A percentile compares a stretch with the other conserved stretches of the same genome.
Evolutionary conservation across 148 eudicot genomes (phyloP).

Genomic region (Vaccinium macrocarpon): DNA sequence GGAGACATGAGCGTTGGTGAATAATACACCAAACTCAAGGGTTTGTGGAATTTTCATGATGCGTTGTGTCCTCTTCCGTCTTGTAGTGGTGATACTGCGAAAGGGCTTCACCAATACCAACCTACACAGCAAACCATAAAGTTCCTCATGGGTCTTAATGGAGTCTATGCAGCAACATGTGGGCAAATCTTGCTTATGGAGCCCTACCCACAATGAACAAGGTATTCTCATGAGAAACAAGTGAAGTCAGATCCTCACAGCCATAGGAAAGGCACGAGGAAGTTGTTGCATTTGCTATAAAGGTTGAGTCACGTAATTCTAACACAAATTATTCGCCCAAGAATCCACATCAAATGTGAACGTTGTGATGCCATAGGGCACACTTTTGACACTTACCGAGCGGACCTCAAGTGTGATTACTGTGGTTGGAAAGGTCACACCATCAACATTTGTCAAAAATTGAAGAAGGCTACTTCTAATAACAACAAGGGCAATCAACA

Average conservation of each 20-base stretch:
- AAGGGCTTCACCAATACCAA: not conserved
- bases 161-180: not conserved
- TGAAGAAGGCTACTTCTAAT: too few relatives aligned
- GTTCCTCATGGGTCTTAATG: not conserved
- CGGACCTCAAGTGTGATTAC: too few relatives aligned
- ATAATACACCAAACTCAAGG: not conserved
- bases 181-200: constrained; percentile 6
- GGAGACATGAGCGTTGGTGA: not conserved
- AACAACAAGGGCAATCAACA: too few relatives aligned
- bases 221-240: not conserved
- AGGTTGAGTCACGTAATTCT: too few relatives aligned
- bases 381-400: too few relatives aligned
- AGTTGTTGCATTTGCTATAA: too few relatives aligned
- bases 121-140: not conserved
- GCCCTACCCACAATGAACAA: not conserved
- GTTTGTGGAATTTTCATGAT: not conserved
- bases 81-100: not conserved
- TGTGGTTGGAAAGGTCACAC: too few relatives aligned
- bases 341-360: too few relatives aligned
- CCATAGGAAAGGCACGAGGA: too few relatives aligned
- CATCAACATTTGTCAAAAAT: too few relatives aligned
- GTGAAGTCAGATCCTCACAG: not conserved
- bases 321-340: too few relatives aligned
- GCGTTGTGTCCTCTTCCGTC: not conserved
- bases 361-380: too few relatives aligned